Evolutionary conservation across 2,329 filamentous ascomycete species (phyloP), one percentile per base, ranked within the genome.

Genomic region (Nemania sp.): DNA sequence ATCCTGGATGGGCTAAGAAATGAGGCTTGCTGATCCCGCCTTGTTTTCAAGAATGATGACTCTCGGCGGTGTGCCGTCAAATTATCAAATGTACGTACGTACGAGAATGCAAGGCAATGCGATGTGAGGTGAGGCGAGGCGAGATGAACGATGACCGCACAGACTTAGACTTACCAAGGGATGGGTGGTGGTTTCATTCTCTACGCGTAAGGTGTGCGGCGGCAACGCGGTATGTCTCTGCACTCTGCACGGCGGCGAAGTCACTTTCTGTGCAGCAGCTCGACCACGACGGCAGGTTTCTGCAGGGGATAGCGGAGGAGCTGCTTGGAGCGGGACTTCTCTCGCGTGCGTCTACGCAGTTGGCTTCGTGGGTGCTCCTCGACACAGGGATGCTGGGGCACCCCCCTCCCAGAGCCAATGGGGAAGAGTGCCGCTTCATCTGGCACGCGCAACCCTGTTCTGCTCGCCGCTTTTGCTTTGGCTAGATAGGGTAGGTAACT

Each of bases 381-480:
- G 56, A 51, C 52, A 66, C 73, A 72, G 57, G 74, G 73, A 66
- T 72, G 66, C 5, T 27, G 47, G 58, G 43, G 63, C 49, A 27
- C 54, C 57, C n/a, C n/a, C n/a, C n/a, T n/a, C n/a, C 62, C 22
- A 45, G 45, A 45, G 64, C 74, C 73, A 76, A 76, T 74, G 47
- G 72, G 71, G 70, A 69, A 57, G 32, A 38, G 35, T 72, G 66
- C 68, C 68, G 73, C 73, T 73, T 72, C 66, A 72, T 43, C 57
- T 64, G 67, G 71, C 62, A 62, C 72, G 73, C 63, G 70, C 47
- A 38, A 68, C 72, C 71, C 69, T 70, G 71, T 68, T 22, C 67
- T 62, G 73, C 60, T 43, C 43, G 58, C 59, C 52, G 71, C 51
- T 64, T 69, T 66, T 26, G 60, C 35, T 41, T 3, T 11, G 13